Evolutionary conservation across 2,329 filamentous ascomycete species (phyloP), one percentile per base, ranked within the genome.

Genomic region (Exophiala lecanii-corni): DNA sequence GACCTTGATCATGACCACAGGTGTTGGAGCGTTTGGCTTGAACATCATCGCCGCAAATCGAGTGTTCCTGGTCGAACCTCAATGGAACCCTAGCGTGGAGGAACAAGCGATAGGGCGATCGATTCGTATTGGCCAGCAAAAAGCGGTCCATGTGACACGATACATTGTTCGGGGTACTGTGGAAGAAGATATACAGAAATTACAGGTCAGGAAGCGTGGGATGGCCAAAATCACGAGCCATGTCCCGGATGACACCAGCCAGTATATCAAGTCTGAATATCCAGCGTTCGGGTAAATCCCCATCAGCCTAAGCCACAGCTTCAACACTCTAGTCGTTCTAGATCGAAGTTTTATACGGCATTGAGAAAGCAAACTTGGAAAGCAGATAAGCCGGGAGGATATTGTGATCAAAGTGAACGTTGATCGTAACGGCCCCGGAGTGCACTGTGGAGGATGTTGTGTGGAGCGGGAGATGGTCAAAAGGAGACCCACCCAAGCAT

Each of bases 41-140:
- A 75, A 76, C n/a, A 59, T 77, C 2, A 67, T 69, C 0, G 62
- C 62, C 0, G 73, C 73, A 0, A 73, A 69, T 32, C 63, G 67
- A 0, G 66, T 78, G 0, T 73, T 72, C 44, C 67, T 78, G 2
- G 57, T 76, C 0, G 75, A 78, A 37, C 67, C 71, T 0, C 75
- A 78, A 19, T 78, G 73, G 73, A 78, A 77, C 25, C 74, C 73
- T 0, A 68, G 64, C 2, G 66, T 74, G 0, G 75, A 77, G 45
- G 66, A 65, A 9, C 74, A 78, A 40, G 75, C 74, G 0, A 68
- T 78, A 9, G 71, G 65, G 0, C 60, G 73, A 6, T 71, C 70
- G 0, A 57, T 74, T 2, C 66, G 74, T 0, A 57, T 77, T 0
- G 70, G 71, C 0, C 74, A 77, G 43, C 51, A 57, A 1, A 50